Conservation (phyloP, 306 rosid genomes). For the Echinosophora koreensis region DNA sequence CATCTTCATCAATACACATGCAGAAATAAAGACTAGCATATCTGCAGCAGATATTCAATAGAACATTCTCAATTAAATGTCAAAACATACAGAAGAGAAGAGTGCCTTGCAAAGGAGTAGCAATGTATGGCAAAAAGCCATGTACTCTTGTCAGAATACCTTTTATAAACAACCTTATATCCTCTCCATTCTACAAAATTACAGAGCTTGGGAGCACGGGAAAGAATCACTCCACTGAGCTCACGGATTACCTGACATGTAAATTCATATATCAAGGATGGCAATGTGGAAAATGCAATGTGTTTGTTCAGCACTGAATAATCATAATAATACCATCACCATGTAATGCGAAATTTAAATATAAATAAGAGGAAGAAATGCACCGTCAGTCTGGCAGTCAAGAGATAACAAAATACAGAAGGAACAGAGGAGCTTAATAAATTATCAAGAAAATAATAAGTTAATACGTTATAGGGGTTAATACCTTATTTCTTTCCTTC, state of each 20-base stretch:
- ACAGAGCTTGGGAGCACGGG: constrained; percentile 91
- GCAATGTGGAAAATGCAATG: constrained; percentile 15
- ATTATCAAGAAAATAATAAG: background rate
- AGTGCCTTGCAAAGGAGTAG: constrained; percentile 11
- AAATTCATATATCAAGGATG: constrained; percentile 26
- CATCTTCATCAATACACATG: constrained; percentile 90
- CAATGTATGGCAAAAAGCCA: background rate
- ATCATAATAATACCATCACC: background rate
- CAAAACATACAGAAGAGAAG: constrained; percentile 30
- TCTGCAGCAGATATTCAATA: constrained; percentile 58
- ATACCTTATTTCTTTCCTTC: constrained; percentile 90
- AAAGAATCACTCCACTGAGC: constrained; percentile 84
- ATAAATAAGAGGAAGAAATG: background rate
- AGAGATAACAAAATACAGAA: background rate
- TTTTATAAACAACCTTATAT: constrained; percentile 89
- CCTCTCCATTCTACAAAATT: constrained; percentile 97
- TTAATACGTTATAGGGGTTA: background rate
- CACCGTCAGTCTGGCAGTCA: background rate
- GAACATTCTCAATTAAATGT: background rate
- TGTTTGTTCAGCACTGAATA: constrained; percentile 16
- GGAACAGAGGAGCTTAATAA: constrained; percentile 3
- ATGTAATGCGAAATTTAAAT: background rate
- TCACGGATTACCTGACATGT: constrained; percentile 70
- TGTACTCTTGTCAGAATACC: constrained; percentile 53
- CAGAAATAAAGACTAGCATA: constrained; percentile 97